Evolutionary conservation across 2,329 filamentous ascomycete species (phyloP).

Genomic region (Amesomyces nigricolor): DNA sequence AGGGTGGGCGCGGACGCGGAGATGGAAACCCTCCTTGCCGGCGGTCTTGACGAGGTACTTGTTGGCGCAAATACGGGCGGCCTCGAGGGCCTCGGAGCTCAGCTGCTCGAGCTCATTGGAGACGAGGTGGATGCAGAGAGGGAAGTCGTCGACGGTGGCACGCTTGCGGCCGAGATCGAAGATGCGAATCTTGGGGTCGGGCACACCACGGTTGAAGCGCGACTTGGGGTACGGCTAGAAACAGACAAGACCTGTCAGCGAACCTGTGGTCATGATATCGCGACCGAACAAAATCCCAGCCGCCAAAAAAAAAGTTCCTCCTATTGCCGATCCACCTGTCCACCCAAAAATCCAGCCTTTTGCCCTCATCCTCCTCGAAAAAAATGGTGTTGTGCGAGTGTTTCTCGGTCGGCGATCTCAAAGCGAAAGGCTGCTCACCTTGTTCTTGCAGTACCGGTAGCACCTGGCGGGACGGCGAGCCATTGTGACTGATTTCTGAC

Average conservation of each 20-base stretch:
- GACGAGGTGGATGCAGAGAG: conserved; percentile 96
- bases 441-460: conserved; percentile 99
- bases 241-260: conserved; percentile 55
- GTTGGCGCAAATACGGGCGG: conserved; percentile 99
- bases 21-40: conserved; percentile 70
- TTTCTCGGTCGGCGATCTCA: neutral
- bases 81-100: conserved; percentile 98
- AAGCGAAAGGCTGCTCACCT: conserved; percentile 56
- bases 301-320: conserved; percentile 2
- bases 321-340: conserved; percentile 5
- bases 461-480: conserved; percentile 98
- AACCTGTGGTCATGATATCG: neutral
- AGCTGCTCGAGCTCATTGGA: conserved; percentile 99
- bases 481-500: conserved; percentile 75
- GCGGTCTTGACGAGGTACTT: conserved; percentile 77
- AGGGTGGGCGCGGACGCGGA: conserved; percentile 83
- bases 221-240: conserved; percentile 94
- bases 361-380: neutral
- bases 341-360: neutral
- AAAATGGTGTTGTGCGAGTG: neutral
- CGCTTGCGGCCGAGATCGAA: conserved; percentile 99
- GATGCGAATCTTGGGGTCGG: conserved; percentile 82
- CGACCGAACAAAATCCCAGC: neutral
- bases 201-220: conserved; percentile 99
- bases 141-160: conserved; percentile 98